phyloP scores from a whole-genome alignment of 192 early-diverging fungal genomes.

The Backusella morwellensis region DNA sequence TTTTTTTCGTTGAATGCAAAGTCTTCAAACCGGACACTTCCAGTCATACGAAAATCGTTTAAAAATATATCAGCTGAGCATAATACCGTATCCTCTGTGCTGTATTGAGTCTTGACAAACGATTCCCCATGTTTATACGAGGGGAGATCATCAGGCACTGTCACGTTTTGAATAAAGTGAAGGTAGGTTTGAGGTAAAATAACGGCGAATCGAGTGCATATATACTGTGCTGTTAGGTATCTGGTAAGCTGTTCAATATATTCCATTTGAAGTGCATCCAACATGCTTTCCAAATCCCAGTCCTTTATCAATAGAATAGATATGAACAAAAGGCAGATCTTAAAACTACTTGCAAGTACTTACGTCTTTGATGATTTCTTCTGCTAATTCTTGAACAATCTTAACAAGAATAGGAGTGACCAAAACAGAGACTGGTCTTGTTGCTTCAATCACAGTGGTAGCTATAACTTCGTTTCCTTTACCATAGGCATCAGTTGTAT shows the following conservation, averaged over 20 bases:
- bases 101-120: conserved; percentile 52
- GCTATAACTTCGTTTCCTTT: conserved; percentile 36
- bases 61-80: conserved; percentile 65
- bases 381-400: conserved; percentile 62
- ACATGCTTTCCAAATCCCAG: conserved; percentile 61
- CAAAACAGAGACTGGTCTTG: conserved; percentile 52
- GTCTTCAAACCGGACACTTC: conserved; percentile 49
- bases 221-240: conserved; percentile 47
- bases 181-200: conserved; percentile 55
- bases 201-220: conserved; percentile 50
- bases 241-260: conserved; percentile 58
- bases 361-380: conserved; percentile 55
- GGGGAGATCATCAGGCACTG: conserved; percentile 55
- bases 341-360: conserved; percentile 5
- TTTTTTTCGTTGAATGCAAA: conserved; percentile 48
- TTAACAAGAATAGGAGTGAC: conserved; percentile 69
- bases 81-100: conserved; percentile 54
- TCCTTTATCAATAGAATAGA: conserved; percentile 39
- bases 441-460: conserved; percentile 54
- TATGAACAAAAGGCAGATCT: not conserved
- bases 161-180: conserved; percentile 72
- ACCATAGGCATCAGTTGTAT: not conserved
- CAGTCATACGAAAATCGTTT: conserved; percentile 48
- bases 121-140: conserved; percentile 47
- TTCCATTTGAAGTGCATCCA: conserved; percentile 63